Evolutionary conservation across 2,329 filamentous ascomycete species (phyloP).

Genomic region (Sclerotinia glacialis): DNA sequence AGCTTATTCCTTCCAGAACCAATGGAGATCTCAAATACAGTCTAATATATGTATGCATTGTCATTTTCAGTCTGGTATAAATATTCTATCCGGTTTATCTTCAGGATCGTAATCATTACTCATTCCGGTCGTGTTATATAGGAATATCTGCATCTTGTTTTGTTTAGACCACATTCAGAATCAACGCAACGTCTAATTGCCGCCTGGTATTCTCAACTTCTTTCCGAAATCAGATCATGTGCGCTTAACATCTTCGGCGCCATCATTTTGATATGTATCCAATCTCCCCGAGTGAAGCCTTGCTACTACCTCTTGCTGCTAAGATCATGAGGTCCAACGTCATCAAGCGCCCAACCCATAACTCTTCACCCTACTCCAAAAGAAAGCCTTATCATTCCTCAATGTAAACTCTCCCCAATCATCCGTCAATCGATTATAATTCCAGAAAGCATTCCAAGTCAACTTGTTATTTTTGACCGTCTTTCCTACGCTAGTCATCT

Average conservation of each 20-base stretch:
- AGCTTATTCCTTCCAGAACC: neutral
- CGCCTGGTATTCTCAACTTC: neutral
- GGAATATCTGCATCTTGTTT: neutral
- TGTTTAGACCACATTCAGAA: neutral
- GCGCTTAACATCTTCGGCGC: neutral
- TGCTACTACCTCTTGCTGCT: neutral
- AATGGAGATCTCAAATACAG: neutral
- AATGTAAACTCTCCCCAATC: slow-evolving; percentile 81
- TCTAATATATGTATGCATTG: no score
- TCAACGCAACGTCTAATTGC: neutral
- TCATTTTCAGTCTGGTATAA: neutral
- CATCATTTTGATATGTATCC: neutral
- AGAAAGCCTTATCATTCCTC: slow-evolving; percentile 62
- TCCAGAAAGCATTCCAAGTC: slow-evolving; percentile 85
- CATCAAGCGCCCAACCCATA: slow-evolving; percentile 51
- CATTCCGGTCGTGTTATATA: neutral
- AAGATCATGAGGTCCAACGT: neutral
- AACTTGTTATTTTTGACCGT: slow-evolving; percentile 80
- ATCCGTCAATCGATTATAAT: slow-evolving; percentile 83
- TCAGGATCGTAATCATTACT: neutral
- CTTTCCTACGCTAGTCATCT: slow-evolving; percentile 62
- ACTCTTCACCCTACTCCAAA: slow-evolving; percentile 64
- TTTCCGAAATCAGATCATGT: neutral
- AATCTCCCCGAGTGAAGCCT: no score
- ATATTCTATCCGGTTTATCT: neutral